phyloP scores from a whole-genome alignment of 257 asterid genomes.

The Nyctanthes arbortristis region DNA sequence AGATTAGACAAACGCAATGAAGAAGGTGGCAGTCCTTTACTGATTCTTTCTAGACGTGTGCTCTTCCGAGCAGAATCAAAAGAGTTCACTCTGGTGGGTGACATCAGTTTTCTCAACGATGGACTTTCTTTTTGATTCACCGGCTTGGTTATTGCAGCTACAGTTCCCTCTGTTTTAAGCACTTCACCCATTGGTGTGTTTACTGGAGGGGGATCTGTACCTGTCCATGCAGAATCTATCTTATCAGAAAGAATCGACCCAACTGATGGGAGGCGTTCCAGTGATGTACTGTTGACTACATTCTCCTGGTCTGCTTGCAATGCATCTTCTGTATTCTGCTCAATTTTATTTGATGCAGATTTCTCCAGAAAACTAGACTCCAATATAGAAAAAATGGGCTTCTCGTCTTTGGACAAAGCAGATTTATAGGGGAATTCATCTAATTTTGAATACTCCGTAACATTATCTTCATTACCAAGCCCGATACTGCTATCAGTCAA shows the following conservation, averaged over 20 bases:
- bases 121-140: constrained; percentile 36
- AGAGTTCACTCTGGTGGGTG: constrained; percentile 73
- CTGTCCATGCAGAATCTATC: constrained; percentile 93
- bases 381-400: constrained; percentile 24
- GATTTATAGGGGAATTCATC: constrained; percentile 29
- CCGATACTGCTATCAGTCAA: constrained; percentile 31
- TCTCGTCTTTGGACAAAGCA: constrained; percentile 30
- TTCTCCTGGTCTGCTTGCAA: constrained; percentile 25
- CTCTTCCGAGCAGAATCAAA: constrained; percentile 90
- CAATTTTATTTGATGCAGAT: constrained; percentile 24
- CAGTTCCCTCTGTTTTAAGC: constrained; percentile 34
- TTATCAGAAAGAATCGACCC: constrained; percentile 78
- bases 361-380: constrained; percentile 23
- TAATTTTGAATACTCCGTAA: constrained; percentile 31
- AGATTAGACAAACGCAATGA: constrained; percentile 52
- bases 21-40: constrained; percentile 71
- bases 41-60: constrained; percentile 63
- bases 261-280: constrained; percentile 65
- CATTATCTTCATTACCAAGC: constrained; percentile 36
- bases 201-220: constrained; percentile 51
- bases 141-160: constrained; percentile 28
- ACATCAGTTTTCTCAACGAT: constrained; percentile 37
- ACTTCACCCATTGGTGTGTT: constrained; percentile 29
- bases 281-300: constrained; percentile 26
- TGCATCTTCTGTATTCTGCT: constrained; percentile 27